phyloP scores from a whole-genome alignment of 352 stramenopile genomes.

The Phytopythium oedochilum region DNA sequence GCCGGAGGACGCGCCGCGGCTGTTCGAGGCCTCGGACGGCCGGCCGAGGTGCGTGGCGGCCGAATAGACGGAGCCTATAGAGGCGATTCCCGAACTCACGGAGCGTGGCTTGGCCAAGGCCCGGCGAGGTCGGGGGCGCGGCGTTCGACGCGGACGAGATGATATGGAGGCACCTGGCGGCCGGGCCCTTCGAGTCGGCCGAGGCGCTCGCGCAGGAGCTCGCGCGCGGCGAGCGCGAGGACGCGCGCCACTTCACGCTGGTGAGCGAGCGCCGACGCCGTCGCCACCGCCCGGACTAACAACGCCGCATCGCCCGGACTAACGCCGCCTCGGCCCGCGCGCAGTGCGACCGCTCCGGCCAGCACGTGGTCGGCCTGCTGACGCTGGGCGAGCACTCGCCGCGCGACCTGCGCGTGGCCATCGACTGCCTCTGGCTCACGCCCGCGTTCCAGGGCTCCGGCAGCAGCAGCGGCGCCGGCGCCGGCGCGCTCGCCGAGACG shows the following conservation, averaged over 20 bases:
- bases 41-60: constrained; percentile 12
- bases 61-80: no score
- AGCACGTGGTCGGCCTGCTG: constrained; percentile 71
- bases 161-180: constrained; percentile 68
- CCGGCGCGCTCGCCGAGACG: constrained; percentile 37
- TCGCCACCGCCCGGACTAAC: no score
- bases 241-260: constrained; percentile 60
- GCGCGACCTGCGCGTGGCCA: constrained; percentile 67
- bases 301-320: no score
- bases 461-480: constrained; percentile 4
- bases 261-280: no score
- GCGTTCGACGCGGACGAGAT: constrained; percentile 70
- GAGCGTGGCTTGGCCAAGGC: no score
- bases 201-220: constrained; percentile 39
- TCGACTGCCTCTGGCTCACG: constrained; percentile 76
- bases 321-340: neutral
- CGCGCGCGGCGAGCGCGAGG: constrained; percentile 16
- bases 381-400: constrained; percentile 71
- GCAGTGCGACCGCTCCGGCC: constrained; percentile 41
- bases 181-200: constrained; percentile 48
- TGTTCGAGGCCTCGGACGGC: constrained; percentile 53
- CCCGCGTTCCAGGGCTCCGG: constrained; percentile 66
- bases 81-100: no score
- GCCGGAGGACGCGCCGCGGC: constrained; percentile 12
- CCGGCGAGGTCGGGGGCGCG: constrained; percentile 58